Evolutionary conservation across 495 filamentous ascomycete genomes (phyloP).

Genomic region (Beverwykella pulmonaria): DNA sequence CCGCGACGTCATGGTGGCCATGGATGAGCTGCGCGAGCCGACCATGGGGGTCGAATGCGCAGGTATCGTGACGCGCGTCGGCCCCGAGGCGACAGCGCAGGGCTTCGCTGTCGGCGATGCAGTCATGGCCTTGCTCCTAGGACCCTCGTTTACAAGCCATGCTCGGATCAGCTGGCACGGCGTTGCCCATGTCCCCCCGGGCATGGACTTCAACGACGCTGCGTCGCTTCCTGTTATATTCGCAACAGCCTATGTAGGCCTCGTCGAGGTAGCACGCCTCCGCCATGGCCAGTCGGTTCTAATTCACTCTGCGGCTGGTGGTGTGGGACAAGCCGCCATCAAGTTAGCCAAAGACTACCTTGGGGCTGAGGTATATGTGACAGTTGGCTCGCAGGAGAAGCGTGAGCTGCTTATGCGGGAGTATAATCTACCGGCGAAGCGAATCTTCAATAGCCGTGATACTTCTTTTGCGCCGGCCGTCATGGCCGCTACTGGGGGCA

Average conservation of each 20-base stretch:
- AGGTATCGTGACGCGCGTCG: background rate
- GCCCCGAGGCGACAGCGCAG: background rate
- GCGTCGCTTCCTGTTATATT: background rate
- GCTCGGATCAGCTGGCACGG: background rate
- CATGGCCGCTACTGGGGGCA: background rate
- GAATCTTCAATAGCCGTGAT: conserved; percentile 6
- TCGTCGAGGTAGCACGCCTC: background rate
- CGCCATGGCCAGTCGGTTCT: background rate
- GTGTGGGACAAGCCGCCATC: background rate
- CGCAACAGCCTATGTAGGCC: background rate
- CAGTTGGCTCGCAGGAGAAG: conserved; percentile 11
- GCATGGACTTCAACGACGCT: background rate
- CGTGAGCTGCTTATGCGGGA: background rate
- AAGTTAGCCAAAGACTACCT: background rate
- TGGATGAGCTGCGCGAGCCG: background rate
- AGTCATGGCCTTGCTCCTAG: background rate
- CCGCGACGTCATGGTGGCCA: background rate
- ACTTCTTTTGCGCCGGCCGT: background rate
- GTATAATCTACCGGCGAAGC: background rate
- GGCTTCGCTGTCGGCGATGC: background rate
- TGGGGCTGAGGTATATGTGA: conserved; percentile 14
- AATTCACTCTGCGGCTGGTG: background rate
- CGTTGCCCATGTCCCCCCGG: too few species aligned
- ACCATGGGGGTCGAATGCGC: background rate
- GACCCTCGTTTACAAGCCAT: background rate